phyloP scores from a whole-genome alignment of 225 moss, liverwort and hornwort species.

The Lunularia cruciata region DNA sequence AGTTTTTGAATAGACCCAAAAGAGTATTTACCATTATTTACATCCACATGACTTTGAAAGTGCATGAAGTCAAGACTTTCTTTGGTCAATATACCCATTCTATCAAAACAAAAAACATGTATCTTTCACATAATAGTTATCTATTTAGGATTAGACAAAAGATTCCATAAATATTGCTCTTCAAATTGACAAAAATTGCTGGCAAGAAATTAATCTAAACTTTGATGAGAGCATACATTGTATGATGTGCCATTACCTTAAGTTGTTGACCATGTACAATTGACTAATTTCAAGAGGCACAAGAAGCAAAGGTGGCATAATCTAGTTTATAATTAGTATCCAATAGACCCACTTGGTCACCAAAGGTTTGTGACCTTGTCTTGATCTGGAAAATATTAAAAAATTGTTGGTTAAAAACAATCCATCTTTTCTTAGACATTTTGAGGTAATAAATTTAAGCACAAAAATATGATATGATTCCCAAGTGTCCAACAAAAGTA shows the following conservation, averaged over 20 bases:
- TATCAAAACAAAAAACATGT: constrained; percentile 81
- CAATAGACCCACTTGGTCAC: constrained; percentile 91
- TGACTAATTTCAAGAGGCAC: constrained; percentile 93
- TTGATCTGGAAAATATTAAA: constrained; percentile 49
- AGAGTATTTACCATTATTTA: constrained; percentile 23
- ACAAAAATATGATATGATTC: no score
- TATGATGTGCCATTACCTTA: no score
- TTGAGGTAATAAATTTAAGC: no score
- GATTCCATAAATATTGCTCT: constrained; percentile 42
- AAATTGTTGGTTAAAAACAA: no score
- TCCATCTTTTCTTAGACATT: no score
- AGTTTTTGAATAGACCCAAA: constrained; percentile 48
- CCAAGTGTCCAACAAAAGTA: no score
- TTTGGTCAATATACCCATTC: constrained; percentile 80
- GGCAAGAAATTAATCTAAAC: no score
- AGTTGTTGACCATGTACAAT: constrained; percentile 76
- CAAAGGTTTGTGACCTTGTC: constrained; percentile 69
- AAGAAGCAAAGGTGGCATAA: constrained; percentile 76
- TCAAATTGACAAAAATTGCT: no score
- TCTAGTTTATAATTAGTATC: constrained; percentile 78
- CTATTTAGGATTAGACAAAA: constrained; percentile 79
- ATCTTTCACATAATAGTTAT: constrained; percentile 87
- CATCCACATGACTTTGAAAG: constrained; percentile 52
- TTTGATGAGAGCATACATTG: constrained; percentile 24
- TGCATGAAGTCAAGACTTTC: constrained; percentile 82